These are phyloP conservation scores for Pochonia chlamydosporia DNA, from an alignment of 2,329 filamentous ascomycete species.

Conservation along the genomic window DNA sequence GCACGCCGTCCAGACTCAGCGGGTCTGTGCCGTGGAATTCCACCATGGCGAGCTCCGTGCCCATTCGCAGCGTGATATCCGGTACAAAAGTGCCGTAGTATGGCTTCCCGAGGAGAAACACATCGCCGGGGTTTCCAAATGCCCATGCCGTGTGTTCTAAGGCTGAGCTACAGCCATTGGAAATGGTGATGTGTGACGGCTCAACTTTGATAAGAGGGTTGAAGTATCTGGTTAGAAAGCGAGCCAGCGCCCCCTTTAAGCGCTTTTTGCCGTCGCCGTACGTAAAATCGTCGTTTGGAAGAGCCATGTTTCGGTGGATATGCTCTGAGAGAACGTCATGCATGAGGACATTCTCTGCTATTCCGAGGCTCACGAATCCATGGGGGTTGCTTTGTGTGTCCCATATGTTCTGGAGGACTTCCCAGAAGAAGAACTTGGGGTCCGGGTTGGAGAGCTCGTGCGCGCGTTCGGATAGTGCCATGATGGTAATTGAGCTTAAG, in stretches of 20 bases:
- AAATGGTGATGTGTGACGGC: conserved; percentile 28
- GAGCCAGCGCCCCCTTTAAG: conserved; percentile 23
- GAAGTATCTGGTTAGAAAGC: conserved; percentile 30
- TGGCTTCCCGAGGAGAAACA: conserved; percentile 34
- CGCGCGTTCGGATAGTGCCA: conserved; percentile 22
- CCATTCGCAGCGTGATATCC: conserved; percentile 37
- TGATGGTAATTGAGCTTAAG: conserved; percentile 6
- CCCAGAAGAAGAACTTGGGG: conserved; percentile 27
- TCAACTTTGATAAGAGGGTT: conserved; percentile 21
- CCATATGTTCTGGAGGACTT: conserved; percentile 39
- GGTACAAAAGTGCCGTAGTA: conserved; percentile 43
- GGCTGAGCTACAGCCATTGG: conserved; percentile 34
- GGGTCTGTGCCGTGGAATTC: conserved; percentile 38
- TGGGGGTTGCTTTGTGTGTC: conserved; percentile 31
- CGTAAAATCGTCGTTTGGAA: conserved; percentile 26
- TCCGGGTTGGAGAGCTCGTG: conserved; percentile 18
- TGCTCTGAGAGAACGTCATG: conserved; percentile 36
- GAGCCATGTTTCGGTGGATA: conserved; percentile 30
- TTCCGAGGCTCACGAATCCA: conserved; percentile 43
- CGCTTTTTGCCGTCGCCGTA: conserved; percentile 36
- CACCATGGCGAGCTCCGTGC: conserved; percentile 35
- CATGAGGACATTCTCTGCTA: conserved; percentile 49
- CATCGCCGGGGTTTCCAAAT: conserved; percentile 32
- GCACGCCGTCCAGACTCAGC: conserved; percentile 32
- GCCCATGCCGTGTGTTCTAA: conserved; percentile 36